Evolutionary conservation across 805 yeast species (phyloP).

Genomic region (Saccharomycopsis schoenii): DNA sequence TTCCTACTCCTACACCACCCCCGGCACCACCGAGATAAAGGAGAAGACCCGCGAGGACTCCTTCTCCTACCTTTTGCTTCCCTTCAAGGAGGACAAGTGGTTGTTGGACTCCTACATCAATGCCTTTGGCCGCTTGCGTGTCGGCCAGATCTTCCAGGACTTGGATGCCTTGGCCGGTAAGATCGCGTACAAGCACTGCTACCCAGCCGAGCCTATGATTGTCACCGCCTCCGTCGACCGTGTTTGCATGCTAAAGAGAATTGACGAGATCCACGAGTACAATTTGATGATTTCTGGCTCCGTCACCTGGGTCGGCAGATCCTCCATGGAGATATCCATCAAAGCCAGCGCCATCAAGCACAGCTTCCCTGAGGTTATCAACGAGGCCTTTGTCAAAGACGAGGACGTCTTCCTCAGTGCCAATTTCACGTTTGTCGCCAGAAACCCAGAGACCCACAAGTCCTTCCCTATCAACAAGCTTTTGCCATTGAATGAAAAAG

Average conservation of each 20-base stretch:
- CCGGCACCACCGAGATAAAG: conserved; percentile 56
- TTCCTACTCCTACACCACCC: conserved; percentile 60
- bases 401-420: conserved; percentile 77
- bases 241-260: conserved; percentile 74
- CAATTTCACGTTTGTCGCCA: conserved; percentile 89
- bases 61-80: conserved; percentile 56
- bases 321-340: conserved; percentile 92
- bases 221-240: conserved; percentile 94
- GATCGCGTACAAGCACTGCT: conserved; percentile 83
- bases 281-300: conserved; percentile 82
- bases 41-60: conserved; percentile 76
- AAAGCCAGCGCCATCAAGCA: conserved; percentile 72
- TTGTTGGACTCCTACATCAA: conserved; percentile 80
- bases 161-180: conserved; percentile 90
- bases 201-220: conserved; percentile 93
- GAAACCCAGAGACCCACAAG: conserved; percentile 87
- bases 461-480: conserved; percentile 79
- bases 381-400: conserved; percentile 47
- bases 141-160: conserved; percentile 91
- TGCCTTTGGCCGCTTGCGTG: conserved; percentile 83
- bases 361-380: conserved; percentile 40
- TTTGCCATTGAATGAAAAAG: conserved; percentile 63
- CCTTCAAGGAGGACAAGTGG: conserved; percentile 77
- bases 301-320: conserved; percentile 89
- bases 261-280: conserved; percentile 65